Percentiles rank a stretch among this genome's conserved stretches.
These are phyloP conservation scores for Castanea crenata DNA, from an alignment of 306 rosid genomes.

Conservation along the genomic window DNA sequence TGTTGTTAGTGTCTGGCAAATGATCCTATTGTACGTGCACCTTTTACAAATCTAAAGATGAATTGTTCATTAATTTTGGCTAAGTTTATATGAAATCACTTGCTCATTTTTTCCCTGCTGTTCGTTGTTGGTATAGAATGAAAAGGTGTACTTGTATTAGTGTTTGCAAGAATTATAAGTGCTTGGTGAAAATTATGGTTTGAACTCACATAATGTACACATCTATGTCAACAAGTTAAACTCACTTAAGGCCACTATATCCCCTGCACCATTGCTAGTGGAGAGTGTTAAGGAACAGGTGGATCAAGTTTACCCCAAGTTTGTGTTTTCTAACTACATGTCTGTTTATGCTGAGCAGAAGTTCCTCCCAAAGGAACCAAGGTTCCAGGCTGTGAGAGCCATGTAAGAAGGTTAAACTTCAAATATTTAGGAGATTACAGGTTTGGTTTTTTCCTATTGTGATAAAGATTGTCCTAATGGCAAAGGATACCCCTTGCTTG, in stretches of 20 bases:
- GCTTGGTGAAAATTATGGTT: too few relatives aligned
- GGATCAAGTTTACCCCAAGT: slow-evolving; percentile 69
- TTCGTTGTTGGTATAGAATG: too few relatives aligned
- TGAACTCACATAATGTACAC: too few relatives aligned
- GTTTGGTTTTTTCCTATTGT: background rate
- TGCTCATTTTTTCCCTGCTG: too few relatives aligned
- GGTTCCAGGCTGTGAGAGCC: slow-evolving; percentile 75
- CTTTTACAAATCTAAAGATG: too few relatives aligned
- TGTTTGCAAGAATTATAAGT: too few relatives aligned
- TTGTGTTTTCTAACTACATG: slow-evolving; percentile 89
- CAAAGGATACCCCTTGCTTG: slow-evolving; percentile 40
- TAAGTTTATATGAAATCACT: too few relatives aligned
- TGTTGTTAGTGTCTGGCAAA: too few relatives aligned
- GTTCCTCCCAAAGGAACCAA: slow-evolving; percentile 93
- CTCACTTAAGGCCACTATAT: slow-evolving; percentile 73
- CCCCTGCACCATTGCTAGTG: slow-evolving; percentile 69
- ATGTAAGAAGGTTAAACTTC: slow-evolving; percentile 22
- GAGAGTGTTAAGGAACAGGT: slow-evolving; percentile 44
- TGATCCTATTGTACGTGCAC: too few relatives aligned
- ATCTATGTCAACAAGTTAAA: too few relatives aligned
- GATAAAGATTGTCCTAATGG: slow-evolving; percentile 22
- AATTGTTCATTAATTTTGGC: too few relatives aligned
- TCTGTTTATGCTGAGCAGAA: slow-evolving; percentile 80
- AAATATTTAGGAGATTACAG: background rate
- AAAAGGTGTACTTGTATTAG: too few relatives aligned